phyloP scores from a whole-genome alignment of 2,329 filamentous ascomycete genomes.

The Aspergillus fijiensis region DNA sequence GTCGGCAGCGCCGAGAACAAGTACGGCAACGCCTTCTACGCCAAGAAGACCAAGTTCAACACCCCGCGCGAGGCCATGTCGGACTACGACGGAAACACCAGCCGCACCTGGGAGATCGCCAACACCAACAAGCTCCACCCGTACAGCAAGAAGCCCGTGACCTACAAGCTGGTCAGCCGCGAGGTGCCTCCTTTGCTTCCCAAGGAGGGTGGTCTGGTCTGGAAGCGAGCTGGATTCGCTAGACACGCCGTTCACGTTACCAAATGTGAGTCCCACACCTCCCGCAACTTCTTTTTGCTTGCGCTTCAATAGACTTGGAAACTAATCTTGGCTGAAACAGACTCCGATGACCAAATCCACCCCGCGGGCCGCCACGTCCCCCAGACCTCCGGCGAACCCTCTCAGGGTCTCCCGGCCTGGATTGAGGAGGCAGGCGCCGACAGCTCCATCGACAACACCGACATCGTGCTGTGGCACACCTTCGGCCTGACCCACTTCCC shows the following conservation, averaged over 20 bases:
- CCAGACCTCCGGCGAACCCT: constrained; percentile 79
- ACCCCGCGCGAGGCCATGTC: constrained; percentile 68
- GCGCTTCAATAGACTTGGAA: constrained; percentile 2
- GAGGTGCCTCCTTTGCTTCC: constrained; percentile 78
- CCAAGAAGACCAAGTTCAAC: constrained; percentile 75
- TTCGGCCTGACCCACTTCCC: constrained; percentile 92
- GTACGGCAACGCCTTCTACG: constrained; percentile 88
- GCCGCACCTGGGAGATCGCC: constrained; percentile 84
- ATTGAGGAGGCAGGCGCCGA: constrained; percentile 64
- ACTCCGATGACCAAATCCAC: constrained; percentile 77
- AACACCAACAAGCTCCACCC: constrained; percentile 84
- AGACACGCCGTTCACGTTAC: constrained; percentile 86
- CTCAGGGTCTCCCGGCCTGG: constrained; percentile 71
- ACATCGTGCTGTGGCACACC: constrained; percentile 90
- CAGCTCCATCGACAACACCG: constrained; percentile 72
- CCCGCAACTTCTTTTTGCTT: background rate
- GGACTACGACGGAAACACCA: constrained; percentile 77
- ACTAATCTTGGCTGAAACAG: constrained; percentile 42
- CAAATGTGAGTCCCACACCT: constrained; percentile 62
- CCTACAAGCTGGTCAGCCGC: constrained; percentile 85
- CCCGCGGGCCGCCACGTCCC: constrained; percentile 85
- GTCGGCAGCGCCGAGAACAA: constrained; percentile 80
- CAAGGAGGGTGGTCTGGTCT: constrained; percentile 77
- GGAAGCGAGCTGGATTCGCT: constrained; percentile 86
- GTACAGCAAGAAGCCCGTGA: constrained; percentile 78